Percentiles rank a stretch among this genome's conserved stretches.
These are phyloP conservation scores for Kodamaea fukazawae DNA, from an alignment of 805 yeast genomes.

Conservation along the genomic window DNA sequence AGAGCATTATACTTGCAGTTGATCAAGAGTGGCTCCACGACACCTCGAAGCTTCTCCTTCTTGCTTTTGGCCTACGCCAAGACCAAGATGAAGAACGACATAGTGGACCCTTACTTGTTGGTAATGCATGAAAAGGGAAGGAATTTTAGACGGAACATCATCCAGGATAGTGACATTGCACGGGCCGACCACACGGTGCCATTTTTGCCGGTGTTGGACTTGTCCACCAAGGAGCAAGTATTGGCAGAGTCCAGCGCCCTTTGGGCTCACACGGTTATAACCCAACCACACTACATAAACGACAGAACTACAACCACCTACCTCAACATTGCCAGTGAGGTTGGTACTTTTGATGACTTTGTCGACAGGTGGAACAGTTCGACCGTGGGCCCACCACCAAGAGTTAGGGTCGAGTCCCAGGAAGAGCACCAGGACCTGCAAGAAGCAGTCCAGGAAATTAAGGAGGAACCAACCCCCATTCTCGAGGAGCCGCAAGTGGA, in stretches of 20 bases:
- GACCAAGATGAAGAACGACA: constrained; percentile 19
- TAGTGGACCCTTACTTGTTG: constrained; percentile 21
- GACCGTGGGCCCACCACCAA: too few species aligned
- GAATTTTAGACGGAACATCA: constrained; percentile 44
- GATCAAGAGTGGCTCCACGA: constrained; percentile 31
- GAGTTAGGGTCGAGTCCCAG: constrained; percentile 8
- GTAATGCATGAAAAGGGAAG: constrained; percentile 45
- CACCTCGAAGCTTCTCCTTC: constrained; percentile 43
- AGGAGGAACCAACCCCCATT: constrained; percentile 23
- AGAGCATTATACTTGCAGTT: constrained; percentile 62
- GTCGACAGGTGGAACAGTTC: constrained; percentile 22
- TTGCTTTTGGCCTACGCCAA: constrained; percentile 51
- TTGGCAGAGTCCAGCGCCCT: constrained; percentile 77
- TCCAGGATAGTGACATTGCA: constrained; percentile 39
- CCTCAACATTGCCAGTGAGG: constrained; percentile 44
- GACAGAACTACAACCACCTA: constrained; percentile 47
- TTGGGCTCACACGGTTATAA: constrained; percentile 53
- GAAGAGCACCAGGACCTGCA: too few species aligned
- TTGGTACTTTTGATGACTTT: constrained; percentile 34
- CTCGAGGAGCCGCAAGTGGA: neutral
- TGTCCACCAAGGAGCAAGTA: constrained; percentile 42
- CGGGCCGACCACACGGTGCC: constrained; percentile 48
- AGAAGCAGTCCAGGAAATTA: constrained; percentile 21
- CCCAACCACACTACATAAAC: constrained; percentile 43
- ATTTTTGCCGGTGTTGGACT: constrained; percentile 57